These are phyloP conservation scores for Pseudevernia furfuracea DNA, from an alignment of 495 filamentous ascomycete genomes.

Conservation along the genomic window DNA sequence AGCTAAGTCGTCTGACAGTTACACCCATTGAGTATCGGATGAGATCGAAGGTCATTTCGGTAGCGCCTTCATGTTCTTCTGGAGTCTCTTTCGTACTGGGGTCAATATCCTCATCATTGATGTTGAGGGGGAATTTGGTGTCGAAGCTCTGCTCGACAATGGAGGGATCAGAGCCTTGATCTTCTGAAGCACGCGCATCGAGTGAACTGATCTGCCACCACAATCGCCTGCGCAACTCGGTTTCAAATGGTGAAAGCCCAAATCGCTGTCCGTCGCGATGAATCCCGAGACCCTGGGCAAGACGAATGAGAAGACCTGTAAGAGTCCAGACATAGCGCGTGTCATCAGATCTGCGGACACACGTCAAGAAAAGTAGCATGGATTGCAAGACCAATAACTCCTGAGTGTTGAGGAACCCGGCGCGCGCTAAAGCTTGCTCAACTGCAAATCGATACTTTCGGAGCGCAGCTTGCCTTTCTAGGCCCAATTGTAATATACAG, in stretches of 20 bases:
- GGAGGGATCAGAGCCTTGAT: constrained; percentile 63
- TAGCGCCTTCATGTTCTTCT: constrained; percentile 48
- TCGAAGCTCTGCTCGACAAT: constrained; percentile 61
- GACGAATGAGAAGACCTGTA: constrained; percentile 39
- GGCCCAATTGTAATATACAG: constrained; percentile 24
- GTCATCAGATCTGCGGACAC: constrained; percentile 37
- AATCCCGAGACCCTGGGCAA: constrained; percentile 39
- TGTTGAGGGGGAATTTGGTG: constrained; percentile 60
- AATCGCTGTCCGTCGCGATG: constrained; percentile 53
- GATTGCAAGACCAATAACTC: constrained; percentile 30
- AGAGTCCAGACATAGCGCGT: constrained; percentile 41
- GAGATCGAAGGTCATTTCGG: constrained; percentile 73
- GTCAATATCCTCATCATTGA: constrained; percentile 69
- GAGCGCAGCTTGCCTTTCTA: constrained; percentile 29
- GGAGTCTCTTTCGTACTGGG: constrained; percentile 53
- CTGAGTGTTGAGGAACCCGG: constrained; percentile 27
- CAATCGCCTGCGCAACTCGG: constrained; percentile 57
- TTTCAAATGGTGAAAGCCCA: constrained; percentile 57
- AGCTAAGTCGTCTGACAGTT: constrained; percentile 32
- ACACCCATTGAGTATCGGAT: constrained; percentile 44
- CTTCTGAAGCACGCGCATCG: constrained; percentile 63
- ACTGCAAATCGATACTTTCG: constrained; percentile 29
- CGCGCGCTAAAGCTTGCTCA: constrained; percentile 28
- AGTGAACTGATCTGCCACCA: constrained; percentile 67
- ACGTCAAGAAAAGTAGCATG: constrained; percentile 34